Base-by-base conservation (phyloP, 768 basidiomycete species). In the Vararia minispora region DNA sequence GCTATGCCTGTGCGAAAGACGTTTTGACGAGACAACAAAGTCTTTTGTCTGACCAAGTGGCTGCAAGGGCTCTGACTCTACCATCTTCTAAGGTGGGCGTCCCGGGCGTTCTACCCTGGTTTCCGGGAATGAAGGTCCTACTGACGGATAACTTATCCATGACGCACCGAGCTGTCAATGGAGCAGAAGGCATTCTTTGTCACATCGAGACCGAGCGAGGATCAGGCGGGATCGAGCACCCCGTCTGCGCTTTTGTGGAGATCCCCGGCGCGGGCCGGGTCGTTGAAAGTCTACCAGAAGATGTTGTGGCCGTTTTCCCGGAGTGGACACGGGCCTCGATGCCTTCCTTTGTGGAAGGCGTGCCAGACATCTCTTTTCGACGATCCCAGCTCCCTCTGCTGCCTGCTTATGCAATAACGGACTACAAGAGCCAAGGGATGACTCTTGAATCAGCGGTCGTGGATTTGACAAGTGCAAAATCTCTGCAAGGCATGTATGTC, bases 381-480 rank as follows among this genome's bases (percentile, higher is more conserved):
- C 24, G 35, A 2, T 13, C 9, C 9, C 35, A 37, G 16, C 10
- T 37, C 1, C 35, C 35, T 5, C 11, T 37, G 6, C 25, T 37
- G 3, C 35, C 35, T 5, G 35, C 25, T 2, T 37, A 37, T 13
- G 12, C 35, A n/a, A 27, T 27, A 5, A 37, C 35, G 13, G 35
- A 37, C 14, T 37, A 27, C 21, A 37, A 37, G 9, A 37, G 35
- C 13, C 35, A 37, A 20, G 35, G 35, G 2, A n/a, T 24, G 1
- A 27, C 35, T 3, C n/a, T 37, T 6, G 16, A 37, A 12, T 16
- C 10, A 14, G 35, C 22, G 10, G 28, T 37, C 12, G 35, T 27
- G n/a, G 35, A 37, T 27, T 12, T 37, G 4, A 14, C 35, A 6
- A 13, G 35, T 12, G 11, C 13, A 5, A 14, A 23, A 4, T 17